A percentile compares a stretch with the other conserved stretches of the same genome.
phyloP scores from a whole-genome alignment of 2,329 filamentous ascomycete species.

The Ceratocystis papillata region DNA sequence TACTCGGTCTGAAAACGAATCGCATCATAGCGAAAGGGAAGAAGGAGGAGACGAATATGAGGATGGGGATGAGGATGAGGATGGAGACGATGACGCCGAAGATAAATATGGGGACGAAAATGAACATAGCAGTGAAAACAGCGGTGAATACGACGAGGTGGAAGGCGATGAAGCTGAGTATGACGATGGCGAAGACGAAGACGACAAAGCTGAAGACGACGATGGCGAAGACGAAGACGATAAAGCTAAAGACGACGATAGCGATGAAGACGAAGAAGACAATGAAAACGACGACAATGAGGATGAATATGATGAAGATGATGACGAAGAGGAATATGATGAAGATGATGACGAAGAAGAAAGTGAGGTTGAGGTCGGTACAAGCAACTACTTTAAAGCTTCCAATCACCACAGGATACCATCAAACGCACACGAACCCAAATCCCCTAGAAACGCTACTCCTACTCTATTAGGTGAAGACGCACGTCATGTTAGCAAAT shows the following conservation, averaged over 20 bases:
- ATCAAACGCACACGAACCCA: conserved; percentile 3
- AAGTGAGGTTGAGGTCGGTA: background rate
- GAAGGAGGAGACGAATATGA: background rate
- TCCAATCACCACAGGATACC: conserved; percentile 28
- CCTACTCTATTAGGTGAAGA: background rate
- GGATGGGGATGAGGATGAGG: background rate
- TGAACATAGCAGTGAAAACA: too few relatives aligned
- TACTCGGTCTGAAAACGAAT: background rate
- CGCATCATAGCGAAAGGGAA: too few relatives aligned
- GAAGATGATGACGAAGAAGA: conserved; percentile 40
- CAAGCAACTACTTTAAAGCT: conserved; percentile 28
- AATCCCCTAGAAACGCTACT: background rate
- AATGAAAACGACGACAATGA: conserved; percentile 24
- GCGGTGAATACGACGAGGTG: too few relatives aligned
- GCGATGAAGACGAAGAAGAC: conserved; percentile 19
- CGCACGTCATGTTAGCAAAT: conserved; percentile 25
- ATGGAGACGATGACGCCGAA: too few relatives aligned
- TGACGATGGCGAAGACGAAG: too few relatives aligned
- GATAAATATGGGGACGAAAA: too few relatives aligned
- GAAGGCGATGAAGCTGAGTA: too few relatives aligned
- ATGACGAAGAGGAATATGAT: conserved; percentile 33
- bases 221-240: too few relatives aligned
- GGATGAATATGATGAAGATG: background rate
- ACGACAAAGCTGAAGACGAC: too few relatives aligned
- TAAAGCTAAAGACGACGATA: too few relatives aligned